Conservation (phyloP, 1,139 yeast genomes). For the Scheffersomyces segobiensis region DNA sequence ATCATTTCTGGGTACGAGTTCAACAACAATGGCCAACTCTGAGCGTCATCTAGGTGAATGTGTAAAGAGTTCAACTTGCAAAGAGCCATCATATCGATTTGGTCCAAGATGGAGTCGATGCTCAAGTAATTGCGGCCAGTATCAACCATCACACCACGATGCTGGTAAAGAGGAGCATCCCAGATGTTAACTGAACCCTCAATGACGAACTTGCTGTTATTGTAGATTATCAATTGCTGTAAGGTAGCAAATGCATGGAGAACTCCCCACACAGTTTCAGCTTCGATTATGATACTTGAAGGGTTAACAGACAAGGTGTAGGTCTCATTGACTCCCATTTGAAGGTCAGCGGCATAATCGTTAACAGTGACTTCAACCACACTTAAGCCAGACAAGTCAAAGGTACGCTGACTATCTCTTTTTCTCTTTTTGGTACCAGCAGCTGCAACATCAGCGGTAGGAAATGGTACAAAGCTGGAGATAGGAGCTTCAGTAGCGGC, state of each 20-base stretch:
- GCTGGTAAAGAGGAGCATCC: slow-evolving; percentile 43
- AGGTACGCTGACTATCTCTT: not conserved
- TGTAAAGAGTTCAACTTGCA: slow-evolving; percentile 46
- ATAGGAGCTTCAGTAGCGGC: slow-evolving; percentile 23
- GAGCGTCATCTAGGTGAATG: slow-evolving; percentile 49
- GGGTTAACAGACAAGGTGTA: slow-evolving; percentile 25
- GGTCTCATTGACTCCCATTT: slow-evolving; percentile 44
- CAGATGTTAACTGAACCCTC: slow-evolving; percentile 36
- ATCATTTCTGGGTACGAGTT: slow-evolving; percentile 40
- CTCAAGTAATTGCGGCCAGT: slow-evolving; percentile 43
- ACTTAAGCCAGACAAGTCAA: not conserved
- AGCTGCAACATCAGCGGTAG: slow-evolving; percentile 5
- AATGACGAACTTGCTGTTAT: slow-evolving; percentile 21
- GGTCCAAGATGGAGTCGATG: slow-evolving; percentile 30
- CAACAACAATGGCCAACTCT: slow-evolving; percentile 48
- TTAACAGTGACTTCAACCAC: slow-evolving; percentile 16
- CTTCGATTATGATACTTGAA: slow-evolving; percentile 22
- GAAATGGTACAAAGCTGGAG: slow-evolving; percentile 12
- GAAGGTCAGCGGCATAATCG: slow-evolving; percentile 31
- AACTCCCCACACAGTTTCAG: slow-evolving; percentile 48
- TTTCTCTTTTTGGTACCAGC: not conserved
- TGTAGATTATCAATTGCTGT: slow-evolving; percentile 41
- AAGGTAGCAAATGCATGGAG: slow-evolving; percentile 46
- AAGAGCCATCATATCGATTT: slow-evolving; percentile 45
- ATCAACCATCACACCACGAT: slow-evolving; percentile 49